These are phyloP conservation scores for Blastobotrys petasosporus DNA, from an alignment of 1,139 yeast species.

Conservation along the genomic window DNA sequence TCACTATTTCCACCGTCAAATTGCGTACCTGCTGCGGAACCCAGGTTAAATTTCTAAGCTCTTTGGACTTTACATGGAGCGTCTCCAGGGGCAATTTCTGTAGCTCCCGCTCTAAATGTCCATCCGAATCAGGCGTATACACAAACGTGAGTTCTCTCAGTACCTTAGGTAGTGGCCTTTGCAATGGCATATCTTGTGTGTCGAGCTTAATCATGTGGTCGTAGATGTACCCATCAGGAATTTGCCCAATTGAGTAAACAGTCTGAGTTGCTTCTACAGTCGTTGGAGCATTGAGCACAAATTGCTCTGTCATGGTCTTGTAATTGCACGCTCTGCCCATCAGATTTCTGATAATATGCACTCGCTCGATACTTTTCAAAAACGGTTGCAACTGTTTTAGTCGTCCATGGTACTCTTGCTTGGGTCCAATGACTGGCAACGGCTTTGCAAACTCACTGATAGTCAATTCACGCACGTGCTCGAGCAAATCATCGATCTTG, in stretches of 20 bases:
- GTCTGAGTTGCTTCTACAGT: not conserved
- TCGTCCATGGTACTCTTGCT: not conserved
- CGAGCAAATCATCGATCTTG: not conserved
- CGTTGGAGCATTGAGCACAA: not conserved
- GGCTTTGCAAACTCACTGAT: conserved; percentile 3
- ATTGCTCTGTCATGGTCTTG: conserved; percentile 3
- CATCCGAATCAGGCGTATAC: not conserved
- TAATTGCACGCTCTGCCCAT: not conserved
- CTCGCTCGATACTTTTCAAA: not conserved
- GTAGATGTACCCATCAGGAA: conserved; percentile 1
- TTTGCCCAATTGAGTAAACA: conserved; percentile 1
- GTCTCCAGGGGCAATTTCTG: conserved; percentile 1
- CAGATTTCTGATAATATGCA: not conserved
- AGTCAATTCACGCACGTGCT: not conserved
- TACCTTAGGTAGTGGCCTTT: not conserved
- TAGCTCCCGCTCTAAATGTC: not conserved
- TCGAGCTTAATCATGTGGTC: not conserved
- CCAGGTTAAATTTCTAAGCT: not conserved
- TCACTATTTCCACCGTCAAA: not conserved
- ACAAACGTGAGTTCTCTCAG: conserved; percentile 1
- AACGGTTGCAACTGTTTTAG: not conserved
- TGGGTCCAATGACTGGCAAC: conserved; percentile 1
- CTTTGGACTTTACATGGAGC: not conserved
- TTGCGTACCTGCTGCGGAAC: not conserved
- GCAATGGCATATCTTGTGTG: conserved; percentile 1